A percentile compares a stretch with the other conserved stretches of the same genome.
Conservation (phyloP, 495 filamentous ascomycete genomes). For the Tuber melanosporum region DNA sequence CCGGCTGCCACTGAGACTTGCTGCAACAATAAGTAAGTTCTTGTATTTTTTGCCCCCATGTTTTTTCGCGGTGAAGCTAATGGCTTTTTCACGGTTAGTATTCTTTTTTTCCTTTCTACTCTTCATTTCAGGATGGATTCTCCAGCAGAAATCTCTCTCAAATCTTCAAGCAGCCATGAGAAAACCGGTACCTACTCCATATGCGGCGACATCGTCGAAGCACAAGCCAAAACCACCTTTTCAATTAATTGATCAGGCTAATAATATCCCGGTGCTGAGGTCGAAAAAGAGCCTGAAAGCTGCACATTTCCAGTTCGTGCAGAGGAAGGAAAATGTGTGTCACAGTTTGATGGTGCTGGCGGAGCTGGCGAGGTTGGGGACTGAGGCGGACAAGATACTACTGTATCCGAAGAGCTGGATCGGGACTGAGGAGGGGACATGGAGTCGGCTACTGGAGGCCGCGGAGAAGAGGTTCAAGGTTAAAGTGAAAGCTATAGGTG, state of each 20-base stretch:
- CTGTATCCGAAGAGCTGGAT: constrained; percentile 59
- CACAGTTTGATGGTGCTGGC: constrained; percentile 73
- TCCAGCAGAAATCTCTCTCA: constrained; percentile 63
- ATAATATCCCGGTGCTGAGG: constrained; percentile 15
- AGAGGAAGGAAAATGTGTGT: constrained; percentile 61
- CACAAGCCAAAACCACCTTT: constrained; percentile 20
- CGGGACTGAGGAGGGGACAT: constrained; percentile 42
- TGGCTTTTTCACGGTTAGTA: constrained; percentile 30
- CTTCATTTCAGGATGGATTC: constrained; percentile 64
- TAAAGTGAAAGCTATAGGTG: constrained; percentile 43
- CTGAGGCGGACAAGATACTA: constrained; percentile 59
- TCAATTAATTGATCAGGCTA: constrained; percentile 14
- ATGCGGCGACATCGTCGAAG: constrained; percentile 9
- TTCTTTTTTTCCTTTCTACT: constrained; percentile 58
- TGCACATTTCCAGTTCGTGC: constrained; percentile 69
- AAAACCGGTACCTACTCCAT: constrained; percentile 36
- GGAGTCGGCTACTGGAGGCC: constrained; percentile 52
- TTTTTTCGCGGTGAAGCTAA: constrained; percentile 7
- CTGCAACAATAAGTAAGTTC: constrained; percentile 23
- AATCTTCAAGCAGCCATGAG: constrained; percentile 56
- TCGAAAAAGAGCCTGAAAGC: constrained; percentile 53
- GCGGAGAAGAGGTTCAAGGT: constrained; percentile 59
- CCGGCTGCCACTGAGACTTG: constrained; percentile 28
- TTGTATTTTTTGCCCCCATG: not conserved
- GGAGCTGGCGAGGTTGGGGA: constrained; percentile 54